phyloP scores from a whole-genome alignment of 2,329 filamentous ascomycete genomes.

The Talaromyces verruculosus region DNA sequence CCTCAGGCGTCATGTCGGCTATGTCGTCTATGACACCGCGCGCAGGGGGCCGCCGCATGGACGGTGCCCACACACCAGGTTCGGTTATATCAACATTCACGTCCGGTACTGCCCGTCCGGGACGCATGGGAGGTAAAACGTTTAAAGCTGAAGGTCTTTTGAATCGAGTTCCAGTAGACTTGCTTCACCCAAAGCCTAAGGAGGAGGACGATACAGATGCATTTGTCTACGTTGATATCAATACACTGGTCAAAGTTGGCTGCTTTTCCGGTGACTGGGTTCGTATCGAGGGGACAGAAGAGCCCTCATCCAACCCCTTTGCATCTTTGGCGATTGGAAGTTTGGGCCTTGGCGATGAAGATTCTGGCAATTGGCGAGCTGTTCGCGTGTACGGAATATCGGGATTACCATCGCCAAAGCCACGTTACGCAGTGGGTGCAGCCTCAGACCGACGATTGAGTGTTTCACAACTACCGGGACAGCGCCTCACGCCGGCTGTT shows the following conservation, averaged over 20 bases:
- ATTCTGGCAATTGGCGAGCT: slow-evolving; percentile 74
- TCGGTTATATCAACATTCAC: slow-evolving; percentile 90
- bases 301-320: slow-evolving; percentile 60
- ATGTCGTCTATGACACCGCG: slow-evolving; percentile 79
- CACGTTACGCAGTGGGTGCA: slow-evolving; percentile 56
- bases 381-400: slow-evolving; percentile 87
- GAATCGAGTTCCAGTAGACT: slow-evolving; percentile 68
- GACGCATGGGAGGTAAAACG: slow-evolving; percentile 70
- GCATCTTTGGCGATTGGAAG: slow-evolving; percentile 63
- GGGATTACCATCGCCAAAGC: slow-evolving; percentile 57
- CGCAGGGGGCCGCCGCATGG: slow-evolving; percentile 67
- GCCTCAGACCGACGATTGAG: slow-evolving; percentile 54
- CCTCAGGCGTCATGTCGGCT: slow-evolving; percentile 75
- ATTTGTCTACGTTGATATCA: slow-evolving; percentile 86
- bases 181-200: slow-evolving; percentile 79
- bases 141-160: slow-evolving; percentile 82
- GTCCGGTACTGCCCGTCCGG: slow-evolving; percentile 73
- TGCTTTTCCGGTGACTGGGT: slow-evolving; percentile 99
- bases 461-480: slow-evolving; percentile 51
- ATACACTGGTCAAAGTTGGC: slow-evolving; percentile 80
- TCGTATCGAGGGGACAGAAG: slow-evolving; percentile 72
- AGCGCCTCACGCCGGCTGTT: slow-evolving; percentile 58
- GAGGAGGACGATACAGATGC: slow-evolving; percentile 84
- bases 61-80: slow-evolving; percentile 76
- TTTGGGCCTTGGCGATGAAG: slow-evolving; percentile 49